Evolutionary conservation across 2,329 filamentous ascomycete genomes (phyloP).

Genomic region (Cylindrodendrum hubeiense): DNA sequence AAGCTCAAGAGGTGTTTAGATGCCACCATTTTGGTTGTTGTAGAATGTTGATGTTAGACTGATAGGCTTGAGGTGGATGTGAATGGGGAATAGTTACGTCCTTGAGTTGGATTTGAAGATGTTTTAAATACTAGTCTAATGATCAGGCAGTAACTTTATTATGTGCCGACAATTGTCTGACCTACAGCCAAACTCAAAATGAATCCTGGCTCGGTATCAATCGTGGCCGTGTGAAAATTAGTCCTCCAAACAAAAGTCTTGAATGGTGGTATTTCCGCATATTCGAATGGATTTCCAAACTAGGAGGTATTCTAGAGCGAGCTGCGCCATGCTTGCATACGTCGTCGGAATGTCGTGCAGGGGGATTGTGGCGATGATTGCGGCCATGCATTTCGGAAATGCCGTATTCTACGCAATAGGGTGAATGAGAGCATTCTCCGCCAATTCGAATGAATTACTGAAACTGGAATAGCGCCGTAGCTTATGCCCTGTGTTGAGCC

Average conservation of each 20-base stretch:
- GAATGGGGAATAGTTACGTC: neutral
- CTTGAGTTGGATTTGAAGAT: neutral
- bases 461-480: neutral
- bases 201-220: neutral
- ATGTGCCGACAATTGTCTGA: neutral
- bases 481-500: neutral
- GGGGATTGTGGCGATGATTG: neutral
- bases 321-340: neutral
- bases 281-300: neutral
- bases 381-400: neutral
- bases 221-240: neutral
- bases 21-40: neutral
- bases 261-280: neutral
- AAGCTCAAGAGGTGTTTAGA: neutral
- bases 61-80: neutral
- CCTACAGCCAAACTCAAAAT: neutral
- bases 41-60: neutral
- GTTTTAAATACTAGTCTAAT: neutral
- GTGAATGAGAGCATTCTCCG: neutral
- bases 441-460: neutral
- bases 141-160: neutral
- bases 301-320: neutral
- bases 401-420: too few relatives aligned
- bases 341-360: neutral
- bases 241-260: neutral